Evolutionary conservation across 768 basidiomycete species (phyloP).

Genomic region (Sporobolomyces phaffii): DNA sequence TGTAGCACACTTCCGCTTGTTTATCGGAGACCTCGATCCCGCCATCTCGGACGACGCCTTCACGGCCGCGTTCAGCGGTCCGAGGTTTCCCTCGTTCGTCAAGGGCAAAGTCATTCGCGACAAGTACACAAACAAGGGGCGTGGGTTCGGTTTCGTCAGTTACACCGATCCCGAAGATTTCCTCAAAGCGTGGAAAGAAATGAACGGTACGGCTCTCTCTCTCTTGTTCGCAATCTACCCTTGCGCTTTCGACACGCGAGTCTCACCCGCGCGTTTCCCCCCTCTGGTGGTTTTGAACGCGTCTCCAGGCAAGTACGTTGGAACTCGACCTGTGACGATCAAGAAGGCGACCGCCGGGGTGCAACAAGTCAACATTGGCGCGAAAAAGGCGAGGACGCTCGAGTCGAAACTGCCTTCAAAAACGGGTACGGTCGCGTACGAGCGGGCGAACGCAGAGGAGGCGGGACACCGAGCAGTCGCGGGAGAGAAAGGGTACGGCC

Average conservation of each 20-base stretch:
- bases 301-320: slow-evolving; percentile 89
- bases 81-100: slow-evolving; percentile 83
- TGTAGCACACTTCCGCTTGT: slow-evolving; percentile 69
- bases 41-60: slow-evolving; percentile 96
- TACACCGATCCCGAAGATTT: slow-evolving; percentile 99
- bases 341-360: slow-evolving; percentile 85
- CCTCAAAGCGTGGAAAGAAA: slow-evolving; percentile 96
- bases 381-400: slow-evolving; percentile 80
- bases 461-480: slow-evolving; percentile 22
- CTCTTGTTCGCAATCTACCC: background rate
- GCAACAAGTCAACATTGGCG: slow-evolving; percentile 85
- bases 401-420: slow-evolving; percentile 78
- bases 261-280: too few species aligned
- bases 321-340: slow-evolving; percentile 80
- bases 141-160: slow-evolving; percentile 84
- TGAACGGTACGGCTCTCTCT: slow-evolving; percentile 69
- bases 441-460: slow-evolving; percentile 35
- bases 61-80: slow-evolving; percentile 68
- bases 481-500: slow-evolving; percentile 33
- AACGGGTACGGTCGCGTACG: slow-evolving; percentile 32
- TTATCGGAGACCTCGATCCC: slow-evolving; percentile 95
- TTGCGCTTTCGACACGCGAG: slow-evolving; percentile 11
- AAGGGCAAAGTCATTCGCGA: slow-evolving; percentile 95
- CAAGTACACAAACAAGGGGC: slow-evolving; percentile 89
- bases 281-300: slow-evolving; percentile 13